Evolutionary conservation across 2,329 filamentous ascomycete species (phyloP).

Genomic region (Chaetomiaceae sp.): DNA sequence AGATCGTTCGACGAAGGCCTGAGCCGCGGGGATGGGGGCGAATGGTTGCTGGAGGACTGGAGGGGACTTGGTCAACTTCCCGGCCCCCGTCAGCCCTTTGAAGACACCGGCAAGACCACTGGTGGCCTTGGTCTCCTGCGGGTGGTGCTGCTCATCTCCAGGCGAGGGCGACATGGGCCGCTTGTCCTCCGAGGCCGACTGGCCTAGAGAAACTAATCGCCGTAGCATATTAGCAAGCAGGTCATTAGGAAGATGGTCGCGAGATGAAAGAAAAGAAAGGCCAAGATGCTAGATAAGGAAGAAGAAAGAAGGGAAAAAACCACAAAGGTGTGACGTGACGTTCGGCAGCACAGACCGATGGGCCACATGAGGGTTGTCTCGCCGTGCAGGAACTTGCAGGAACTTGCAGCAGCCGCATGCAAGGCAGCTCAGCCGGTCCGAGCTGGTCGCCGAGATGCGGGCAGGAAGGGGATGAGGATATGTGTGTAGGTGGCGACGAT

Average conservation of each 20-base stretch:
- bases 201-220: conserved; percentile 41
- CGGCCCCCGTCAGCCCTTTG: conserved; percentile 53
- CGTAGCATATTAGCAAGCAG: conserved; percentile 38
- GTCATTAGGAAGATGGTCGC: conserved; percentile 5
- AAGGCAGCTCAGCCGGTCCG: conserved; percentile 13
- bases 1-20: conserved; percentile 40
- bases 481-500: too few species aligned
- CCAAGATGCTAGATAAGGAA: too few species aligned
- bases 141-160: conserved; percentile 52
- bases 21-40: conserved; percentile 30
- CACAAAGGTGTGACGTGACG: conserved; percentile 8
- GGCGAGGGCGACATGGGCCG: conserved; percentile 57
- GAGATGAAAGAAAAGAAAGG: neutral
- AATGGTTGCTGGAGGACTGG: conserved; percentile 39
- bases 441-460: conserved; percentile 2
- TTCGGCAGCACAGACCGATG: conserved; percentile 15
- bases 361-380: conserved; percentile 11
- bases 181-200: conserved; percentile 38
- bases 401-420: conserved; percentile 28
- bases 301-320: neutral
- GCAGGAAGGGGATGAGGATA: conserved; percentile 3
- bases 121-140: conserved; percentile 50
- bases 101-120: conserved; percentile 60
- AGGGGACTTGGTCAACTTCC: conserved; percentile 48
- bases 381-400: conserved; percentile 24